These are phyloP conservation scores for Platanus orientalis DNA, from an alignment of 164 flowering plant species.

Conservation along the genomic window DNA sequence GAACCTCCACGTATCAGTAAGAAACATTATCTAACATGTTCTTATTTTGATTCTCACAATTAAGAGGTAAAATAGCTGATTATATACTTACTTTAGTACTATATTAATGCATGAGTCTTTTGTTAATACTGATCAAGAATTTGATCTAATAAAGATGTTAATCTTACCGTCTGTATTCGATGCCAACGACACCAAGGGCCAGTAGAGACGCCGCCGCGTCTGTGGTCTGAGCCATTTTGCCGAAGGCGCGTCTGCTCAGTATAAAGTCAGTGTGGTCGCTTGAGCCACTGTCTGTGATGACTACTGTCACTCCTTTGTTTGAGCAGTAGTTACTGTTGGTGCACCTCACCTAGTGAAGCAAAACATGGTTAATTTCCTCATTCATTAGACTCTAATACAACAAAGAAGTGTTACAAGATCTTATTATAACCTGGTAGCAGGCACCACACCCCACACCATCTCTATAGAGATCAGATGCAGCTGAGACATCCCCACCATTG, in stretches of 20 bases:
- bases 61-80: no score
- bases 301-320: slow-evolving; percentile 70
- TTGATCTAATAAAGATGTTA: neutral
- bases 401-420: no score
- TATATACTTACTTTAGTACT: no score
- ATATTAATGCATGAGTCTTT: no score
- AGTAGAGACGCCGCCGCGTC: slow-evolving; percentile 49
- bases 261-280: slow-evolving; percentile 65
- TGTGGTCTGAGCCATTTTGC: slow-evolving; percentile 59
- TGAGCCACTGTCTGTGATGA: slow-evolving; percentile 68
- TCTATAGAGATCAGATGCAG: slow-evolving; percentile 72
- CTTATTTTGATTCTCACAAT: no score
- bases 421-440: slow-evolving; percentile 69
- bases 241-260: slow-evolving; percentile 56
- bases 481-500: slow-evolving; percentile 80
- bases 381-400: no score
- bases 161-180: slow-evolving; percentile 64
- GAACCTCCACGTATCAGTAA: neutral
- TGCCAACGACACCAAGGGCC: slow-evolving; percentile 52
- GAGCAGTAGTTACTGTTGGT: slow-evolving; percentile 59
- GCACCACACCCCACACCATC: slow-evolving; percentile 89
- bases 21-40: no score
- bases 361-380: neutral
- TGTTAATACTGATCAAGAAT: no score
- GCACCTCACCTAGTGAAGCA: slow-evolving; percentile 60